Evolutionary conservation across 345 rosid species (phyloP), one percentile per base, ranked within the genome.

Genomic region (Acer yangbiense): DNA sequence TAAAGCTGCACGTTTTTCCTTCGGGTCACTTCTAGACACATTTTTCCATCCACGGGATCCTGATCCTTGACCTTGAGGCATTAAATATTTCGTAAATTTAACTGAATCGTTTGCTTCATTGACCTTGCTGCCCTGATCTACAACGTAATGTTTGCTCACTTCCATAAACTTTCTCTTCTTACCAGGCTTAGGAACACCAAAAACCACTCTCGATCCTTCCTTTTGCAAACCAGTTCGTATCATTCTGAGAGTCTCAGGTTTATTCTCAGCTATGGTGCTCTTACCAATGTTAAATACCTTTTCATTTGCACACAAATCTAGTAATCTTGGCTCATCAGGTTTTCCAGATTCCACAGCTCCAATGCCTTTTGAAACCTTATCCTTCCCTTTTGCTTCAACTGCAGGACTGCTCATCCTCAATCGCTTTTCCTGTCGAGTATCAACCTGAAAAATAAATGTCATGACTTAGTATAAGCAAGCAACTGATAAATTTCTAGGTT

Each of bases 101-200:
- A 80, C 81, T 0, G 94, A 84, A 78, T 89, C 97, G 79, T 84
- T 89, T 63, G 87, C 57, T 77, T 88, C 91, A 29, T 77, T 82
- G 39, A 73, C 79, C 85, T 84, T 86, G 65, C 79, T 76, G 78
- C 82, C 82, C 41, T 85, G 79, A 81, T 85, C 92, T 57, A 88
- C 87, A 65, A 35, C 39, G 6, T 91, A 94, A 78, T 94, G 99
- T 81, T 90, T 93, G 89, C 99, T 94, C 65, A 97, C 99, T 55
- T 97, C 98, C 98, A 97, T 97, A 79, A 94, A 94, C 84, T 97
- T 97, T 82, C 94, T 87, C 79, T 92, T 97, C 88, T 94, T 97
- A 76, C 99, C 98, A 74, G 98, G 99, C 83, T 93, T 94, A 55
- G 99, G 99, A 77, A 97, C 92, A 62, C 99, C 99, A 78, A 91